phyloP scores from a whole-genome alignment of 495 filamentous ascomycete species.

The Podospora pseudocomata region DNA sequence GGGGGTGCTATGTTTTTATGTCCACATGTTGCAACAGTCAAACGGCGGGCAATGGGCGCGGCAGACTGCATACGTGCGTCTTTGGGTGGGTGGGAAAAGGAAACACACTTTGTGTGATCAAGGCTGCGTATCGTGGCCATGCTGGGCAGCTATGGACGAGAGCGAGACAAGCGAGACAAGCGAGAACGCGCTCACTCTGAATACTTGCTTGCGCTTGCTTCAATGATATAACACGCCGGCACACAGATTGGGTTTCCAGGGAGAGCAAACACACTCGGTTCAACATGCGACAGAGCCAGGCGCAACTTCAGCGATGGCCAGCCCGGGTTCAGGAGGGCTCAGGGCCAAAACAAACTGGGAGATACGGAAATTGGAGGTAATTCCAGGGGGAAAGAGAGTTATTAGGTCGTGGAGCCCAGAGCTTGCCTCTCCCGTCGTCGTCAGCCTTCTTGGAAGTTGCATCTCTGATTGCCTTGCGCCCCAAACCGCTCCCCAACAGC shows the following conservation, averaged over 20 bases:
- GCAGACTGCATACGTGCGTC: not conserved
- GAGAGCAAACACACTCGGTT: not conserved
- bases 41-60: not conserved
- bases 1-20: not conserved
- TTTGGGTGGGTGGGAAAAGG: not conserved
- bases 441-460: constrained; percentile 25
- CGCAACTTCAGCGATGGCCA: not conserved
- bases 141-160: constrained; percentile 26
- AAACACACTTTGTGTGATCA: constrained; percentile 46
- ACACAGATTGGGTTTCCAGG: not conserved
- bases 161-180: not conserved
- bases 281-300: not conserved
- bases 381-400: constrained; percentile 2
- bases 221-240: not conserved
- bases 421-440: constrained; percentile 24
- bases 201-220: not conserved
- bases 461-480: constrained; percentile 1
- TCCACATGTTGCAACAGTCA: not conserved
- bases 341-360: not conserved
- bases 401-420: constrained; percentile 10
- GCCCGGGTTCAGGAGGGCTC: not conserved
- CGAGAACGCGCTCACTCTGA: constrained; percentile 1
- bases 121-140: constrained; percentile 48
- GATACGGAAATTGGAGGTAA: constrained; percentile 7
- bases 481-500: not conserved